A percentile compares a stretch with the other conserved stretches of the same genome.
These are phyloP conservation scores for Jacaranda mimosifolia DNA, from an alignment of 257 asterid species.

Conservation along the genomic window DNA sequence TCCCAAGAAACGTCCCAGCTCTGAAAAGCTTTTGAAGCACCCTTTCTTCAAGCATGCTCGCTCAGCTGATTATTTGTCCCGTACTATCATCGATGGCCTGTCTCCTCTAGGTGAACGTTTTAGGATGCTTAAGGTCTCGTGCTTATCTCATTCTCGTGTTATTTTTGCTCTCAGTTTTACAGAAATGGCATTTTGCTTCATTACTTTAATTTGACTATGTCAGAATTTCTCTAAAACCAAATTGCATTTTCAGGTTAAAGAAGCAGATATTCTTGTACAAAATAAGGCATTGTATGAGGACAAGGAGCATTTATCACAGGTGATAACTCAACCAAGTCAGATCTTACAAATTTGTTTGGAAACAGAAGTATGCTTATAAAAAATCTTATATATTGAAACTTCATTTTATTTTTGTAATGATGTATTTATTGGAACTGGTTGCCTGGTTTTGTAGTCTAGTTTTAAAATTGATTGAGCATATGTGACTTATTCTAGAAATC, in stretches of 20 bases:
- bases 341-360: conserved; percentile 5
- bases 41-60: conserved; percentile 86
- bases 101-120: conserved; percentile 96
- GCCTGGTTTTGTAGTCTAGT: conserved; percentile 11
- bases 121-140: conserved; percentile 93
- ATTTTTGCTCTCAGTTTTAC: conserved; percentile 33
- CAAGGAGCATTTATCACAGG: conserved; percentile 97
- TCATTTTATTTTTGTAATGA: neutral
- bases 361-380: neutral
- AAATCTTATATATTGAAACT: neutral
- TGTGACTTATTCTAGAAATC: conserved; percentile 9
- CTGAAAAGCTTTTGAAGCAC: conserved; percentile 98
- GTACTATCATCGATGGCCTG: conserved; percentile 74
- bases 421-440: conserved; percentile 18
- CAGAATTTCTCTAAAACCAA: conserved; percentile 24
- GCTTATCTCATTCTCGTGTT: conserved; percentile 50
- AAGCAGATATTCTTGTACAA: conserved; percentile 87
- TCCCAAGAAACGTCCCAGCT: conserved; percentile 96
- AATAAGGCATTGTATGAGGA: conserved; percentile 81
- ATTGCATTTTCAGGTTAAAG: conserved; percentile 78
- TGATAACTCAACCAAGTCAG: conserved; percentile 38
- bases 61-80: conserved; percentile 70
- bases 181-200: conserved; percentile 26
- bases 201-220: conserved; percentile 23
- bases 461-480: conserved; percentile 19